phyloP scores from a whole-genome alignment of 139 green algal species.

The Chlorella sp. region DNA sequence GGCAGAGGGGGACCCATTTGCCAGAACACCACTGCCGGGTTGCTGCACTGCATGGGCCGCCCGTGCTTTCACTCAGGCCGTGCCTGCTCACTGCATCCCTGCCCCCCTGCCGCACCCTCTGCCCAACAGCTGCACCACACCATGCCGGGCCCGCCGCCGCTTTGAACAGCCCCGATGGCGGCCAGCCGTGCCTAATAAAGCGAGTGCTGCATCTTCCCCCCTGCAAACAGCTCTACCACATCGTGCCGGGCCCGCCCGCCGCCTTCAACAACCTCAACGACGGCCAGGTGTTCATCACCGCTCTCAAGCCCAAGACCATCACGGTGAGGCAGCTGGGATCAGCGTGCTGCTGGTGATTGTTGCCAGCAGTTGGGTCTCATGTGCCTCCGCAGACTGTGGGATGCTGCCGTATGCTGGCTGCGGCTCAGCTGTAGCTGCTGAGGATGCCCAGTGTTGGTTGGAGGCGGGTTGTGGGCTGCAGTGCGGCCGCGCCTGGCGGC shows the following conservation, averaged over 20 bases:
- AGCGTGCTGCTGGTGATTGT: too few species aligned
- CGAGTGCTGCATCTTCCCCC: neutral
- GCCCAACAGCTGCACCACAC: neutral
- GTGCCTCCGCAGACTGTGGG: too few species aligned
- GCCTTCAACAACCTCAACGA: constrained; percentile 7
- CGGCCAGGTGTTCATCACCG: constrained; percentile 15
- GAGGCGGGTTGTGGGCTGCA: too few species aligned
- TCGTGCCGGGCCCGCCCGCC: constrained; percentile 15
- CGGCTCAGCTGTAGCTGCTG: too few species aligned
- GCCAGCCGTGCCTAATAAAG: neutral
- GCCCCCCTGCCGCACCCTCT: neutral
- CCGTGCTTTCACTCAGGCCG: neutral
- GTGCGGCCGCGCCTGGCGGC: too few species aligned
- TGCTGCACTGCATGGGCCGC: neutral
- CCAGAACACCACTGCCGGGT: neutral
- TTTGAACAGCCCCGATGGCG: too few species aligned
- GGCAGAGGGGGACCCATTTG: neutral
- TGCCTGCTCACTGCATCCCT: neutral
- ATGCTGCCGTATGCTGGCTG: too few species aligned
- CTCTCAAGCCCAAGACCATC: neutral
- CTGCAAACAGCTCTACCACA: constrained; percentile 2
- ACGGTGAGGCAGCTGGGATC: neutral
- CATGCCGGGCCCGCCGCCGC: too few species aligned
- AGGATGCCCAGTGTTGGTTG: too few species aligned
- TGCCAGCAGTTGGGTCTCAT: too few species aligned